Evolutionary conservation across 2,329 filamentous ascomycete genomes (phyloP).

Genomic region (Akanthomyces uredinophilus): DNA sequence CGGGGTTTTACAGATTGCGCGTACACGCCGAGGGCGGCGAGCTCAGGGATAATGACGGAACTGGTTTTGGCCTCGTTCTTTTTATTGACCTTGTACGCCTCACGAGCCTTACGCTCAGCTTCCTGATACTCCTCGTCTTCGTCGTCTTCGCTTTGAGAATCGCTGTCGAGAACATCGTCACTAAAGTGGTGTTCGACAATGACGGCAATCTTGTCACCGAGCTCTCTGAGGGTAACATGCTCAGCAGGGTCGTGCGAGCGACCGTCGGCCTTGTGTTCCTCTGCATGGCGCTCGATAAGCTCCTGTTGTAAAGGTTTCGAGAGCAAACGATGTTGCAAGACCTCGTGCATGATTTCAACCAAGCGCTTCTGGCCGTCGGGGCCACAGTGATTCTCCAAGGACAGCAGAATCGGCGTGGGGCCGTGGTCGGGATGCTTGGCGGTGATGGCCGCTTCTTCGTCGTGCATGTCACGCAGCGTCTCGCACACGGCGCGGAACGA

Average conservation of each 20-base stretch:
- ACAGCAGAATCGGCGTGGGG: constrained; percentile 57
- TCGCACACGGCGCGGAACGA: constrained; percentile 61
- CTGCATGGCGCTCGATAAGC: constrained; percentile 5
- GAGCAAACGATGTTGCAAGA: constrained; percentile 56
- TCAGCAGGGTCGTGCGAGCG: constrained; percentile 41
- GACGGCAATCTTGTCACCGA: constrained; percentile 59
- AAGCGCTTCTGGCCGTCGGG: constrained; percentile 55
- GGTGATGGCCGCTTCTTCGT: constrained; percentile 48
- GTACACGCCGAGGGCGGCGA: constrained; percentile 62
- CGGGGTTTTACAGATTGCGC: constrained; percentile 64
- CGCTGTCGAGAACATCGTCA: constrained; percentile 40
- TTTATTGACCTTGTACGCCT: constrained; percentile 50
- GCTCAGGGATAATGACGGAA: constrained; percentile 55
- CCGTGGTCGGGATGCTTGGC: constrained; percentile 29
- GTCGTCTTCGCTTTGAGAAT: constrained; percentile 31
- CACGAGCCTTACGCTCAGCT: constrained; percentile 37
- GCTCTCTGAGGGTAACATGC: constrained; percentile 53
- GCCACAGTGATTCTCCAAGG: constrained; percentile 63
- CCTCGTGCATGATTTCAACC: constrained; percentile 60
- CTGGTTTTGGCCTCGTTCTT: constrained; percentile 39
- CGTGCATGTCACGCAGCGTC: constrained; percentile 57
- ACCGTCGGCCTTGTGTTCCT: constrained; percentile 41
- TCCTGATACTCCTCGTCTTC: constrained; percentile 25
- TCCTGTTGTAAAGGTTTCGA: constrained; percentile 52
- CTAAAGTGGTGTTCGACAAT: constrained; percentile 64